phyloP scores from a whole-genome alignment of 2,329 filamentous ascomycete genomes.

The Colletotrichum navitas region DNA sequence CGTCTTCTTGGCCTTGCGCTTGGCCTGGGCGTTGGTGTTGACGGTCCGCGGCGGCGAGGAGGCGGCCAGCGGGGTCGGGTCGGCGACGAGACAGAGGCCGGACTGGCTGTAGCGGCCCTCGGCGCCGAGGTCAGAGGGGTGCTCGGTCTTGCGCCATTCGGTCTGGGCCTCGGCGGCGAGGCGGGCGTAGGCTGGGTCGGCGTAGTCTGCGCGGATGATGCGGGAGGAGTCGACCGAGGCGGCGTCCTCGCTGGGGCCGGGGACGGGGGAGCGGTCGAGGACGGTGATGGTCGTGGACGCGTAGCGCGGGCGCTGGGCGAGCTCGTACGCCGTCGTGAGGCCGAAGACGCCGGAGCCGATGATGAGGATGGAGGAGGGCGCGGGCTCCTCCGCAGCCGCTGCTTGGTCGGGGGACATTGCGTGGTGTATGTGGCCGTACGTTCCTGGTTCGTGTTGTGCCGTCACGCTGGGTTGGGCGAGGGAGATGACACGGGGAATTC shows the following conservation, averaged over 20 bases:
- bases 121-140: slow-evolving; percentile 66
- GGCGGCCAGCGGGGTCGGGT: slow-evolving; percentile 37
- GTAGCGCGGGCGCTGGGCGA: slow-evolving; percentile 73
- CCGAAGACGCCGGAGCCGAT: slow-evolving; percentile 77
- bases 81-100: slow-evolving; percentile 74
- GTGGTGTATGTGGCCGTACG: slow-evolving; percentile 1
- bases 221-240: slow-evolving; percentile 74
- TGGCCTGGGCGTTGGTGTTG: slow-evolving; percentile 42
- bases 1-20: slow-evolving; percentile 55
- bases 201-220: slow-evolving; percentile 82
- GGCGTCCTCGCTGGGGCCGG: slow-evolving; percentile 66
- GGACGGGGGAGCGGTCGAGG: slow-evolving; percentile 65
- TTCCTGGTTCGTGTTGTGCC: background rate
- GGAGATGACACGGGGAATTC: background rate
- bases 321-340: slow-evolving; percentile 72
- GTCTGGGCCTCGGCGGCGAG: slow-evolving; percentile 79
- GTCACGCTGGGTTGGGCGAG: background rate
- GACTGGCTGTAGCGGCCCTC: slow-evolving; percentile 77
- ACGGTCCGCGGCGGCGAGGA: slow-evolving; percentile 5
- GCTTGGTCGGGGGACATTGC: slow-evolving; percentile 9
- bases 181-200: slow-evolving; percentile 79
- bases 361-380: slow-evolving; percentile 71
- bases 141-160: slow-evolving; percentile 73
- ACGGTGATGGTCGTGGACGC: slow-evolving; percentile 67
- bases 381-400: slow-evolving; percentile 18